These are phyloP conservation scores for Bolboschoenus planiculmis DNA, from an alignment of 176 grass and related monocot genomes.

Conservation along the genomic window DNA sequence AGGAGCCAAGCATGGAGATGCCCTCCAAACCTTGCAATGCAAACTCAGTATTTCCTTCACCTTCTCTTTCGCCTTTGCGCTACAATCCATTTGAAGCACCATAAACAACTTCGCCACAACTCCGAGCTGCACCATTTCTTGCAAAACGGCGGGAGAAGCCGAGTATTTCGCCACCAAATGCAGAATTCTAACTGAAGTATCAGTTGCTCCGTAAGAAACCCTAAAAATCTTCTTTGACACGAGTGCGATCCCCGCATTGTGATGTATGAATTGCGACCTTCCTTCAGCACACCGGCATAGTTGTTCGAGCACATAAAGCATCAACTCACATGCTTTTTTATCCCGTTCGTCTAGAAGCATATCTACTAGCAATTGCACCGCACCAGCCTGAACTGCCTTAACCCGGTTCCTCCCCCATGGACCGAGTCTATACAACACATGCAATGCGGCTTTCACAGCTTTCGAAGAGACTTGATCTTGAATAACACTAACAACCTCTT, in stretches of 20 bases:
- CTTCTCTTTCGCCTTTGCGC: conserved; percentile 46
- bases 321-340: conserved; percentile 35
- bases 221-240: conserved; percentile 40
- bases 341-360: conserved; percentile 40
- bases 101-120: conserved; percentile 50
- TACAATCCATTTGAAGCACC: conserved; percentile 56
- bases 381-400: conserved; percentile 51
- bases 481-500: conserved; percentile 32
- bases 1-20: conserved; percentile 63
- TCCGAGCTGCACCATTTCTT: conserved; percentile 78
- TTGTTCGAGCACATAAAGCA: conserved; percentile 46
- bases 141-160: conserved; percentile 40
- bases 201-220: conserved; percentile 40
- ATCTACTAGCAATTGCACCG: conserved; percentile 40
- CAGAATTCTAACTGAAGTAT: conserved; percentile 49
- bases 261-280: conserved; percentile 44
- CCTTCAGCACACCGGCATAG: conserved; percentile 76
- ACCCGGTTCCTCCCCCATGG: conserved; percentile 52
- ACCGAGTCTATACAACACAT: conserved; percentile 39
- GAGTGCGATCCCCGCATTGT: conserved; percentile 61
- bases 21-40: conserved; percentile 72
- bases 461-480: conserved; percentile 31
- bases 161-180: conserved; percentile 50
- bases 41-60: conserved; percentile 66
- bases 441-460: conserved; percentile 51